Conservation (phyloP, 2,329 filamentous ascomycete species). For the Ophiostoma triangulosporum region DNA sequence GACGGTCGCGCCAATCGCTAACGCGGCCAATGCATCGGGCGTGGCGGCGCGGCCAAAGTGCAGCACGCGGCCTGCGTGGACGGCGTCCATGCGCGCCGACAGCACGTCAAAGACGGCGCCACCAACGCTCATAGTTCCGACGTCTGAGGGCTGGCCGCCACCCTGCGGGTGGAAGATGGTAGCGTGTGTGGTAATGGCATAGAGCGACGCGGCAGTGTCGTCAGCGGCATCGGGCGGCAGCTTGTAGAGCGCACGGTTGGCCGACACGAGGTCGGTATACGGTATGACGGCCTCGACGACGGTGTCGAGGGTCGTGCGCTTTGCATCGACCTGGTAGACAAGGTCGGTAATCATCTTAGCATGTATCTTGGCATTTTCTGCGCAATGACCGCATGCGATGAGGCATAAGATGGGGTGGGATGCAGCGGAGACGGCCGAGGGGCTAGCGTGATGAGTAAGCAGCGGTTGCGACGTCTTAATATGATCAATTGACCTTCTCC, state of each 20-base stretch:
- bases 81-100: slow-evolving; percentile 41
- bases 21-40: too few species aligned
- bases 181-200: slow-evolving; percentile 44
- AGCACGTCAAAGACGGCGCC: slow-evolving; percentile 34
- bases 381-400: too few species aligned
- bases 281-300: slow-evolving; percentile 33
- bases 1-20: slow-evolving; percentile 34
- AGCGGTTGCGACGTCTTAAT: too few species aligned
- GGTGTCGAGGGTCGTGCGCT: slow-evolving; percentile 29
- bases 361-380: background rate
- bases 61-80: slow-evolving; percentile 41
- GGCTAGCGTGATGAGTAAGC: background rate
- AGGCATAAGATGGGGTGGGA: background rate
- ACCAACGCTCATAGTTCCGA: slow-evolving; percentile 36
- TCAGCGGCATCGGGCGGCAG: slow-evolving; percentile 22
- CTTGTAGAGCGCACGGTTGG: slow-evolving; percentile 45
- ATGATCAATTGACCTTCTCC: too few species aligned
- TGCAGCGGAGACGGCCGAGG: background rate
- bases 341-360: slow-evolving; percentile 23
- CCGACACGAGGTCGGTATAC: slow-evolving; percentile 34
- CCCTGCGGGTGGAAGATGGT: slow-evolving; percentile 70
- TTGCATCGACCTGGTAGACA: slow-evolving; percentile 30
- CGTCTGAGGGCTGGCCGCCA: slow-evolving; percentile 59
- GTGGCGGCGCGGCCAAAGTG: slow-evolving; percentile 53
- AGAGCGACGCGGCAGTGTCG: slow-evolving; percentile 10